These are phyloP conservation scores for Nicotiana sylvestris DNA, from an alignment of 257 asterid species.

Conservation along the genomic window DNA sequence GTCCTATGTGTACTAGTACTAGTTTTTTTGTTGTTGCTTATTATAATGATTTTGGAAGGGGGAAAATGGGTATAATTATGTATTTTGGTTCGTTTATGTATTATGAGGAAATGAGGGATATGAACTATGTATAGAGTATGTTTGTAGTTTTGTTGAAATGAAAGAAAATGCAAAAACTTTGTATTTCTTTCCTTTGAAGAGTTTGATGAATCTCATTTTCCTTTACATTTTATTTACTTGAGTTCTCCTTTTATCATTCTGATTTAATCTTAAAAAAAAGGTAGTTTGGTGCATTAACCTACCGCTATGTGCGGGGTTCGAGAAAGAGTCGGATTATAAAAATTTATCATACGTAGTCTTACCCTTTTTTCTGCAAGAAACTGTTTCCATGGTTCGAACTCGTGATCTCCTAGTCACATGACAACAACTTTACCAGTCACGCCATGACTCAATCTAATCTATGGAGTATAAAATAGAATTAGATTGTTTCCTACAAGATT, in stretches of 20 bases:
- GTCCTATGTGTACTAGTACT: not conserved
- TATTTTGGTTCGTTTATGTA: constrained; percentile 1
- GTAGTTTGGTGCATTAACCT: too few relatives aligned
- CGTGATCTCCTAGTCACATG: too few relatives aligned
- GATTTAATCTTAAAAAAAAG: not conserved
- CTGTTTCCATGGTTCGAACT: too few relatives aligned
- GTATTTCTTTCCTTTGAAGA: constrained; percentile 16
- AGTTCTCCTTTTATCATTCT: not conserved
- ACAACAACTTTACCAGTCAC: too few relatives aligned
- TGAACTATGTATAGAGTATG: constrained; percentile 11
- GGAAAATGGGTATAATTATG: not conserved
- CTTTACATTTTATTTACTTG: not conserved
- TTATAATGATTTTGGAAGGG: not conserved
- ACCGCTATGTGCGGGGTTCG: too few relatives aligned
- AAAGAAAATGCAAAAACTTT: constrained; percentile 10
- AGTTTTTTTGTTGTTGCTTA: not conserved
- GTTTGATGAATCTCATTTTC: not conserved
- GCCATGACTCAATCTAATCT: too few relatives aligned
- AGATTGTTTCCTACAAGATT: not conserved
- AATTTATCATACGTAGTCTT: too few relatives aligned
- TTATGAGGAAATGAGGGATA: not conserved
- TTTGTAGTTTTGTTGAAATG: not conserved
- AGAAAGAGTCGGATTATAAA: too few relatives aligned
- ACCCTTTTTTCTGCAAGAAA: too few relatives aligned
- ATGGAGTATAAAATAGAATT: not conserved